A percentile compares a stretch with the other conserved stretches of the same genome.
Evolutionary conservation across 805 yeast species (phyloP).

Genomic region (Pichia rugopelliculosa): DNA sequence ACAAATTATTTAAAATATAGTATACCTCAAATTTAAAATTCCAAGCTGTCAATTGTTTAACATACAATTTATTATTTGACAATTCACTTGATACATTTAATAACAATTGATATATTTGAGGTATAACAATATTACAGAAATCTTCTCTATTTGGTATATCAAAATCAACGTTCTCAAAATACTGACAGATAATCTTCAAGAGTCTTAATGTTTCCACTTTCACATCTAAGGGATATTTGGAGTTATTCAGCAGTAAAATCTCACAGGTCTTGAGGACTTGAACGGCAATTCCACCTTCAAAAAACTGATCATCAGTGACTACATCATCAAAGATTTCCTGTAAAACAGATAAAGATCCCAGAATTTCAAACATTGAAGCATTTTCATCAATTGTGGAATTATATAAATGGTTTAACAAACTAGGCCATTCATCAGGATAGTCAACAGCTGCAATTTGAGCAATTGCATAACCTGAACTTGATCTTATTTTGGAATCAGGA

Average conservation of each 20-base stretch:
- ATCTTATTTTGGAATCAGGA: constrained; percentile 52
- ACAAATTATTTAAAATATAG: constrained; percentile 20
- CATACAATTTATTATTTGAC: constrained; percentile 1
- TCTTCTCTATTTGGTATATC: constrained; percentile 29
- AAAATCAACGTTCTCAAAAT: constrained; percentile 46
- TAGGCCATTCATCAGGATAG: constrained; percentile 96
- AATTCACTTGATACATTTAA: constrained; percentile 9
- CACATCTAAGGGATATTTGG: constrained; percentile 25
- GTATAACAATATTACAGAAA: constrained; percentile 28
- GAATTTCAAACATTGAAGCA: constrained; percentile 28
- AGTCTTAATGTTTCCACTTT: constrained; percentile 44
- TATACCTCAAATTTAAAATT: constrained; percentile 25
- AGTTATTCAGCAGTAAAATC: constrained; percentile 28
- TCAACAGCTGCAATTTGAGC: constrained; percentile 84
- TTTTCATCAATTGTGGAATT: constrained; percentile 28
- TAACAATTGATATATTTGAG: constrained; percentile 22
- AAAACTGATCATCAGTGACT: constrained; percentile 79
- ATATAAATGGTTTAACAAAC: constrained; percentile 45
- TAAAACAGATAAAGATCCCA: constrained; percentile 54
- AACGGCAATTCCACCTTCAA: constrained; percentile 62
- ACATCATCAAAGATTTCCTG: constrained; percentile 81
- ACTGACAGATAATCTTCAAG: constrained; percentile 45
- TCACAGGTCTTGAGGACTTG: constrained; percentile 46
- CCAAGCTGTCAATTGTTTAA: constrained; percentile 15
- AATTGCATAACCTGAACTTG: constrained; percentile 63